Evolutionary conservation across 352 stramenopile species (phyloP), one percentile per base, ranked within the genome.

Genomic region (Peronospora belbahrii): DNA sequence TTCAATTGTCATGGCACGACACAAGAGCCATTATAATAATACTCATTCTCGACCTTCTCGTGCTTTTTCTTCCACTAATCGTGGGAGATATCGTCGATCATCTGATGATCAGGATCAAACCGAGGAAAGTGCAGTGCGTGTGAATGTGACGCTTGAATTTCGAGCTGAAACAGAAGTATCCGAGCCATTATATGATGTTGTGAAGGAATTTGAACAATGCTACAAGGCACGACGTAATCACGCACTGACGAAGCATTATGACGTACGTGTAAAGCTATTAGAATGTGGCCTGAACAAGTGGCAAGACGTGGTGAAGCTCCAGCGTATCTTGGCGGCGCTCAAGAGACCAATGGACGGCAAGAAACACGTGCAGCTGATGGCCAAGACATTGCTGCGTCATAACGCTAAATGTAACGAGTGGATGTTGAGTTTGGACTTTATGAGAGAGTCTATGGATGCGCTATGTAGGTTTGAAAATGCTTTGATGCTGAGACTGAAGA

Each of bases 281-380:
- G 67, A 81, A 33, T 81, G 70, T 25, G 70, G 70, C 0, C 9
- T 82, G 20, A 65, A 67, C 15, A 50, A 62, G 34, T 84, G 65
- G 69, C 52, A 76, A 30, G 35, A 82, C 9, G 48, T 77, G 10
- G 51, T 83, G 28, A 56, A 62, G 45, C 56, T 83, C 5, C 52
- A 86, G 42, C 67, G 65, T 9, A 45, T 69, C 10, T 7, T 86
- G 2, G 48, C 60, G 13, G 44, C 24, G 5, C 49, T 72, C 2
- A 59, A 62, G 34, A 62, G 59, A 8, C 67, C 65, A 4, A 30
- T 1, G 11, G n/a, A 52, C 15, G 18, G 24, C 17, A 20, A 31
- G 3, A 19, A 55, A 6, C 20, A 42, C 18, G 8, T 41, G 25
- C 23, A 48, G 17, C 33, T 81, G 10, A 40, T 46, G 19, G 31